A percentile compares a stretch with the other conserved stretches of the same genome.
These are phyloP conservation scores for Akanthomyces uredinophilus DNA, from an alignment of 2,329 filamentous ascomycete species.

Conservation along the genomic window DNA sequence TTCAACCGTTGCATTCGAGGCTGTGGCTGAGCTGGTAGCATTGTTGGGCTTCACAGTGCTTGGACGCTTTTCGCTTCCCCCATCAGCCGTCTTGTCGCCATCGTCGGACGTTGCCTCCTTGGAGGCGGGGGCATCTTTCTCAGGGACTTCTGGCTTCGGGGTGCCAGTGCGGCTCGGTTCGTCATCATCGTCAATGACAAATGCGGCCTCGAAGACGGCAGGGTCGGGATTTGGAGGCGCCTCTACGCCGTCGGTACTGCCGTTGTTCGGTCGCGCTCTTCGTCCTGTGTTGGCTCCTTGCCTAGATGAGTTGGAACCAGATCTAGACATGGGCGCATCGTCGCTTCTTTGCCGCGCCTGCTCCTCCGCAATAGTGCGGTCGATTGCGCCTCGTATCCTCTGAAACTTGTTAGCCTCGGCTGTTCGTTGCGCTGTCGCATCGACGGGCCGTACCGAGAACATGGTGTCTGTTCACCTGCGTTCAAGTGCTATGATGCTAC, in stretches of 20 bases:
- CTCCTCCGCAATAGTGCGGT: slow-evolving; percentile 85
- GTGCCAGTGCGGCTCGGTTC: slow-evolving; percentile 58
- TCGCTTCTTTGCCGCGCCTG: slow-evolving; percentile 69
- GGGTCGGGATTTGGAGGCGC: slow-evolving; percentile 63
- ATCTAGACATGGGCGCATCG: slow-evolving; percentile 36
- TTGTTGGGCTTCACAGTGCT: slow-evolving; percentile 9
- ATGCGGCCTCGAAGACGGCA: slow-evolving; percentile 79
- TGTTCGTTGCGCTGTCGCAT: not conserved
- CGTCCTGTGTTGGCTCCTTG: slow-evolving; percentile 31
- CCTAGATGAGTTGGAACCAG: slow-evolving; percentile 32
- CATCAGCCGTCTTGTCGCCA: slow-evolving; percentile 14
- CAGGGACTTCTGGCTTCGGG: slow-evolving; percentile 40
- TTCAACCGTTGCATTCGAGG: slow-evolving; percentile 16
- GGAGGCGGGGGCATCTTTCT: slow-evolving; percentile 27
- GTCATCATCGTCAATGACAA: slow-evolving; percentile 81
- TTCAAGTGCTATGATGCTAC: not conserved
- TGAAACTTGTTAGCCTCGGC: slow-evolving; percentile 30
- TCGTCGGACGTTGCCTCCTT: slow-evolving; percentile 18
- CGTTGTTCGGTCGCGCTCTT: slow-evolving; percentile 37
- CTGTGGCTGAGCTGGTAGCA: slow-evolving; percentile 17
- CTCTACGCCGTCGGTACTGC: slow-evolving; percentile 32
- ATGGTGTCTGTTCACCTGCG: slow-evolving; percentile 8
- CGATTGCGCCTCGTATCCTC: slow-evolving; percentile 80
- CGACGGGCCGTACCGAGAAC: not conserved
- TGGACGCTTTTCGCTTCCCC: slow-evolving; percentile 15